Evolutionary conservation across 176 grass and related monocot species (phyloP).

Genomic region (Thalia dealbata): DNA sequence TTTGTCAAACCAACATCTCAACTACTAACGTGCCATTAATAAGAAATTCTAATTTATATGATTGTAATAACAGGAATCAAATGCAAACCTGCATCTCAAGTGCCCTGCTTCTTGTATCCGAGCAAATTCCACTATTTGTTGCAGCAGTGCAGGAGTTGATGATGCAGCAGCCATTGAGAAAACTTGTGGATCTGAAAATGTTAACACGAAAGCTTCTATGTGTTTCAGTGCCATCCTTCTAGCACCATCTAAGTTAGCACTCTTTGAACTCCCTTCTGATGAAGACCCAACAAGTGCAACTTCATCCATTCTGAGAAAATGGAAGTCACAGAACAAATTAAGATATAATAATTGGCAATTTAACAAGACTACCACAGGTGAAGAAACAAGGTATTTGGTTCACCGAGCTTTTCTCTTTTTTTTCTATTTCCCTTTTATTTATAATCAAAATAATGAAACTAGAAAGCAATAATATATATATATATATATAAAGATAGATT

Average conservation of each 20-base stretch:
- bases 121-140: slow-evolving; percentile 61
- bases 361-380: too few species aligned
- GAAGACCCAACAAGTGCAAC: slow-evolving; percentile 63
- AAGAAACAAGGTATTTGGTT: too few species aligned
- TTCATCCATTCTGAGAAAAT: slow-evolving; percentile 79
- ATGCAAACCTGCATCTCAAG: slow-evolving; percentile 88
- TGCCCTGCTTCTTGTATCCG: slow-evolving; percentile 97
- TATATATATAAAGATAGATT: too few species aligned
- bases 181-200: slow-evolving; percentile 81
- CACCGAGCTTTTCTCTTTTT: too few species aligned
- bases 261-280: slow-evolving; percentile 63
- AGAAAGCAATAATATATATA: too few species aligned
- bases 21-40: too few species aligned
- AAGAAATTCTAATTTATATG: too few species aligned
- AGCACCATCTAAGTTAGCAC: slow-evolving; percentile 74
- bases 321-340: neutral
- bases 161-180: slow-evolving; percentile 60
- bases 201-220: slow-evolving; percentile 75
- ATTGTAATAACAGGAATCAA: slow-evolving; percentile 2
- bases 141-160: slow-evolving; percentile 48
- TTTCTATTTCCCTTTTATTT: too few species aligned
- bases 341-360: too few species aligned
- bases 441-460: too few species aligned
- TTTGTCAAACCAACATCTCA: too few species aligned
- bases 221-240: slow-evolving; percentile 97